Percentiles rank a stretch among this genome's conserved stretches.
Conservation (phyloP, 2,329 filamentous ascomycete genomes). For the Myriosclerotinia duriaeana region DNA sequence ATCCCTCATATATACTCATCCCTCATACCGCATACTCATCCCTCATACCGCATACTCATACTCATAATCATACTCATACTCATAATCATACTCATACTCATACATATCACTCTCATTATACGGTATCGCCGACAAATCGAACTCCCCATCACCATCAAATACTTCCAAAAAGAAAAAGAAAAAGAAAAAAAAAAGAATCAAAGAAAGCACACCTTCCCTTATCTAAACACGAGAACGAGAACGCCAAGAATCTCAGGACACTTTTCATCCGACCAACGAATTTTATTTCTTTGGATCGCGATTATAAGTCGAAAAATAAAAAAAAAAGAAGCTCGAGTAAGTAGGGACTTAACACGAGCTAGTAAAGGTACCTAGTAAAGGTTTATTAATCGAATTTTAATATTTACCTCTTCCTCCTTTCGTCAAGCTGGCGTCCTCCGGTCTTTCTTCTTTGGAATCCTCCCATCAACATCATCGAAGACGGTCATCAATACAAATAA, state of each 20-base stretch:
- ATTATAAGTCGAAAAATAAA: not conserved
- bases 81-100: too few relatives aligned
- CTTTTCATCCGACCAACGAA: slow-evolving; percentile 16
- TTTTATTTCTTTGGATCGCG: not conserved
- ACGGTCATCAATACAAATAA: slow-evolving; percentile 26
- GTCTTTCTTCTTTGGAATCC: slow-evolving; percentile 18
- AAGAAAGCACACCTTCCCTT: slow-evolving; percentile 3
- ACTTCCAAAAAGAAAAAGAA: not conserved
- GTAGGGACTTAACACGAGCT: not conserved
- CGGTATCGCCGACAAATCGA: not conserved
- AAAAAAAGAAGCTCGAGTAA: not conserved
- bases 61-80: too few relatives aligned
- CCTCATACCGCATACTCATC: too few relatives aligned
- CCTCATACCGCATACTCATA: too few relatives aligned
- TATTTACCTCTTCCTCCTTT: not conserved
- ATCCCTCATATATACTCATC: not conserved
- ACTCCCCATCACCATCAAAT: not conserved
- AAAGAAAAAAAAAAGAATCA: not conserved
- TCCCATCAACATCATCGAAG: slow-evolving; percentile 23
- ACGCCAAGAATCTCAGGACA: slow-evolving; percentile 23
- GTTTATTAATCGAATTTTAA: not conserved
- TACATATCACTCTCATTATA: too few relatives aligned
- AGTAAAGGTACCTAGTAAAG: not conserved
- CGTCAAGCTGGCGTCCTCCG: slow-evolving; percentile 24
- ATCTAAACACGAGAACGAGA: slow-evolving; percentile 12